Base-by-base conservation (phyloP, 179 eudicot genomes). In the Gypsophila paniculata region DNA sequence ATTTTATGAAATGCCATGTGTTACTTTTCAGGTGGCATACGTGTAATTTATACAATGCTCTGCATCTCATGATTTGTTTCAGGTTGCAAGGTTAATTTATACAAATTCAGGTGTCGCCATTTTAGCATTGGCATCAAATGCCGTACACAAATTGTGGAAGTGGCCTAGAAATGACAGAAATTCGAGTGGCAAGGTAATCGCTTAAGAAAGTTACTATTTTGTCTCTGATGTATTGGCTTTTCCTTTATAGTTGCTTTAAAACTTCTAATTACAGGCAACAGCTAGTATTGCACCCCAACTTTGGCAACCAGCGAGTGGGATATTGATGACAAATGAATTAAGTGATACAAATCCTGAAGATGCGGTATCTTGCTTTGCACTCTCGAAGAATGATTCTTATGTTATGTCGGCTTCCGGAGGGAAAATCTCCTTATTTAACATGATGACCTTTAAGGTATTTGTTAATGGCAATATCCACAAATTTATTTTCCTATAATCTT, bases 371-470 rank as follows among this genome's bases (percentile, higher is more conserved):
- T 91, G 96, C 82, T 90, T 91, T 82, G 96, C 94, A 17, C 88
- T 91, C 58, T 90, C 97, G 13, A 91, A 90, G 75, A 91, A 91
- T 81, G 97, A 91, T 79, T 86, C 93, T n/a, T 91, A 91, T 79
- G 93, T 91, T 54, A 86, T 90, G 91, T 91, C 97, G 25, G 93
- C 96, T 58, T 90, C 97, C 4, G 97, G 97, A 32, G 97, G 97
- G 70, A 90, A 88, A 81, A 88, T 91, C 68, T 88, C 96, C 5
- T 76, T 91, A 57, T 88, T 91, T 49, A 91, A 90, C 71, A 90
- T 91, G 96, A 88, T 88, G 90, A 88, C 90, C 6, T 91, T 90
- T 68, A 91, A 91, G 90, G 97, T 86, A 77, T 66, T 60, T 51
- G 29, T 38, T 21, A 21, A 12, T 23, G 14, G 17, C 62, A 58